Evolutionary conservation across 768 basidiomycete species (phyloP), one percentile per base, ranked within the genome.

Genomic region (Lepiota venenata): DNA sequence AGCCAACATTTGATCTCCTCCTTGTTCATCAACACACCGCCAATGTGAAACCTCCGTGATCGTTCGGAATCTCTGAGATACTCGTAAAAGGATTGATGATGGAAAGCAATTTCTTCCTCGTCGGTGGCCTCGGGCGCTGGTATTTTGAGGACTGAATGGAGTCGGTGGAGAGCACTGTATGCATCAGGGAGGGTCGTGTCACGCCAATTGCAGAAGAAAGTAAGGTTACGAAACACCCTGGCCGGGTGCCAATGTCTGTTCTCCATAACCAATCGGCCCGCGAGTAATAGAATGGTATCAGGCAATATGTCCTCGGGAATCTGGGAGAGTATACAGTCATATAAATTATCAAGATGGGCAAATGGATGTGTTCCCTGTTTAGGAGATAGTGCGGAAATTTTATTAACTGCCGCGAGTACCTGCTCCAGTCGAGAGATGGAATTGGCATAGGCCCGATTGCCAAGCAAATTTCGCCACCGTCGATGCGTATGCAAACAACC

Each of bases 401-500:
- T 16, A n/a, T 35, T 29, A 32, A 46, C 27, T 7, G 12, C 45
- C 14, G n/a, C 18, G 3, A 46, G 12, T n/a, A 32, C 10, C 12
- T 15, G 15, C 38, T 55, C n/a, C 39, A 40, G 12, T 42, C 57
- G 40, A 18, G 11, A 14, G 2, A 21, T 25, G 0, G 56, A 49
- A 14, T 55, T 46, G 15, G 22, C 27, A 29, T 16, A n/a, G 1
- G 14, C 8, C 18, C 11, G 25, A 29, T 58, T 55, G 14, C 49
- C 62, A 37, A 66, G n/a, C 52, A 51, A 60, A 67, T n/a, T 60
- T 58, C 5, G 64, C 35, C 22, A 60, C 57, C 6, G 61, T 64
- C 1, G 64, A 58, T 8, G 58, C 59, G 25, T 65, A 69, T 32
- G 68, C 60, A 43, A 66, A 68, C 41, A 60, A 59, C 5, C 65